These are phyloP conservation scores for Suillus discolor DNA, from an alignment of 768 basidiomycete genomes.

Conservation along the genomic window DNA sequence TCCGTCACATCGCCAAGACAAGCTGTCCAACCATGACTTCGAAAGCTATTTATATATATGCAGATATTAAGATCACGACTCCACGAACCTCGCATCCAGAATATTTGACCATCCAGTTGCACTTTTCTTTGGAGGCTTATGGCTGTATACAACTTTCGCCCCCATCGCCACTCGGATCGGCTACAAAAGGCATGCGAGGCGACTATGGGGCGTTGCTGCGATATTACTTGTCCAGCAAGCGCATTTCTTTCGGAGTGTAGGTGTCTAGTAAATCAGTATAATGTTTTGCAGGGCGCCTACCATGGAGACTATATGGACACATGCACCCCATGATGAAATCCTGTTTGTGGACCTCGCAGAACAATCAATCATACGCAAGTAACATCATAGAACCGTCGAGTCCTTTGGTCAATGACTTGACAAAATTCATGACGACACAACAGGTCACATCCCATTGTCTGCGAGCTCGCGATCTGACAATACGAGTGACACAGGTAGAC, in stretches of 20 bases:
- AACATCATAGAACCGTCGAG: too few relatives aligned
- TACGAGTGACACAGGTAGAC: too few relatives aligned
- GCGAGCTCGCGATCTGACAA: too few relatives aligned
- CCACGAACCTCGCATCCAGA: too few relatives aligned
- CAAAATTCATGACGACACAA: too few relatives aligned
- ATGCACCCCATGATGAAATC: too few relatives aligned
- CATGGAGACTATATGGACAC: conserved; percentile 30
- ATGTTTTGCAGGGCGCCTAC: conserved; percentile 26
- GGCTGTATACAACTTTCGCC: conserved; percentile 27
- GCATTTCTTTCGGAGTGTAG: conserved; percentile 31
- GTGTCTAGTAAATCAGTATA: conserved; percentile 8
- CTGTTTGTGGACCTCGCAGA: too few relatives aligned
- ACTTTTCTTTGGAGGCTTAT: conserved; percentile 27
- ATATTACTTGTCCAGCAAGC: conserved; percentile 30
- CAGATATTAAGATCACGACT: too few relatives aligned
- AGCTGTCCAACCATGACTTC: neutral
- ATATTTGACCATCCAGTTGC: too few relatives aligned
- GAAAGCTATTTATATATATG: neutral
- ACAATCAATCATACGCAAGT: too few relatives aligned
- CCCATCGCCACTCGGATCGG: conserved; percentile 24
- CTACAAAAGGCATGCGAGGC: conserved; percentile 19
- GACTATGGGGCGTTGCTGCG: conserved; percentile 21
- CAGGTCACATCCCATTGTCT: too few relatives aligned
- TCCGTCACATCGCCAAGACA: conserved; percentile 30
- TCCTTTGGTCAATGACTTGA: too few relatives aligned